A percentile compares a stretch with the other conserved stretches of the same genome.
These are phyloP conservation scores for Francoa sonchifolia DNA, from an alignment of 441 rosid species.

Conservation along the genomic window DNA sequence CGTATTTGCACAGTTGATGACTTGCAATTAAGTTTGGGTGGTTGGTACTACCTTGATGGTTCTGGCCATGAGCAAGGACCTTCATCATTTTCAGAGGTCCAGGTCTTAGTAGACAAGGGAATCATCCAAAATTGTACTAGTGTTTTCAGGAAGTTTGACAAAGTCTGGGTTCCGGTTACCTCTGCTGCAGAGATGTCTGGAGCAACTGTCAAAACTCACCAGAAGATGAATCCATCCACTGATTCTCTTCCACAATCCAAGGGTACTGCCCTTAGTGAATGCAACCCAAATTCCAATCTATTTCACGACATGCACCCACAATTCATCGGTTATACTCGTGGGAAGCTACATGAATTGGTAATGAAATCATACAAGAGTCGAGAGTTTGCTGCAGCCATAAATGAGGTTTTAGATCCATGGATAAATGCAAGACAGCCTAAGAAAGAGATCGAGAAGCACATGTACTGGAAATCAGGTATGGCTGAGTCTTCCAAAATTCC, in stretches of 20 bases:
- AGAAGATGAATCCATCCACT: constrained; percentile 21
- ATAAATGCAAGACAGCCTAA: constrained; percentile 86
- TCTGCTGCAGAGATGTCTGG: constrained; percentile 35
- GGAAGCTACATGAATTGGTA: constrained; percentile 90
- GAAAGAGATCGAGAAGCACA: constrained; percentile 70
- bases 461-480: constrained; percentile 77
- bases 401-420: constrained; percentile 98
- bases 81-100: constrained; percentile 58
- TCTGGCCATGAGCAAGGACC: constrained; percentile 95
- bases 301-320: constrained; percentile 82
- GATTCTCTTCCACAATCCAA: constrained; percentile 29
- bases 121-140: constrained; percentile 53
- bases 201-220: constrained; percentile 22
- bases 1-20: constrained; percentile 56
- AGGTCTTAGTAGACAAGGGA: constrained; percentile 63
- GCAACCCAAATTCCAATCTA: constrained; percentile 18
- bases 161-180: constrained; percentile 78
- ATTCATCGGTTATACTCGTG: constrained; percentile 84
- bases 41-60: constrained; percentile 94
- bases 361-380: constrained; percentile 96
- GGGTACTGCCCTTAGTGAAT: constrained; percentile 19
- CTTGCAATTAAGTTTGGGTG: constrained; percentile 80
- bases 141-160: constrained; percentile 80
- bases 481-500: not conserved
- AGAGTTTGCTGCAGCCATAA: constrained; percentile 93